Evolutionary conservation across 805 yeast species (phyloP).

Genomic region (Wickerhamomyces ciferrii): DNA sequence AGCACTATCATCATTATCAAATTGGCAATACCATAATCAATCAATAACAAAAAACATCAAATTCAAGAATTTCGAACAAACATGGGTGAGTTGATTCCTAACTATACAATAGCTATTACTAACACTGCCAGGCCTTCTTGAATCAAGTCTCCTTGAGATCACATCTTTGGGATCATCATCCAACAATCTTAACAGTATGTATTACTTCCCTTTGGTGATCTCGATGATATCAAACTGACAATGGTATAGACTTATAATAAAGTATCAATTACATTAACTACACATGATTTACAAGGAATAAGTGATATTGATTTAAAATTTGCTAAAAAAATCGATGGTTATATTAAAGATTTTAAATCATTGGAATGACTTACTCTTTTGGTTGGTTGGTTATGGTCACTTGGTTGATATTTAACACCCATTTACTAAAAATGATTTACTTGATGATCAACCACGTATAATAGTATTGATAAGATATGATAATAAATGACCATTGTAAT

Average conservation of each 20-base stretch:
- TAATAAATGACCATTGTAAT: no score
- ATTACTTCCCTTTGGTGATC: no score
- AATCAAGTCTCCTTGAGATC: slow-evolving; percentile 52
- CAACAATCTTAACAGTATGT: slow-evolving; percentile 47
- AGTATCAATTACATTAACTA: slow-evolving; percentile 49
- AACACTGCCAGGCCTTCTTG: slow-evolving; percentile 31
- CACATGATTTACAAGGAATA: slow-evolving; percentile 56
- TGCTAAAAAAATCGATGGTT: slow-evolving; percentile 43
- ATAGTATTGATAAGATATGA: no score
- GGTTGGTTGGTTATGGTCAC: no score
- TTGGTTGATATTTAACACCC: no score
- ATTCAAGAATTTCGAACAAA: slow-evolving; percentile 49
- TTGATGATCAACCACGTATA: no score
- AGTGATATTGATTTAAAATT: slow-evolving; percentile 54
- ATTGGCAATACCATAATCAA: slow-evolving; percentile 19
- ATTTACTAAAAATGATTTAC: no score
- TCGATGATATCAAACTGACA: not conserved
- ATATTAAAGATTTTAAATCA: slow-evolving; percentile 12
- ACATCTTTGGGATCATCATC: slow-evolving; percentile 63
- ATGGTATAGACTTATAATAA: slow-evolving; percentile 42
- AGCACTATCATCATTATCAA: slow-evolving; percentile 2
- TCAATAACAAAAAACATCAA: slow-evolving; percentile 30
- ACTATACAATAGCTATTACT: not conserved
- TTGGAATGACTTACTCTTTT: not conserved
- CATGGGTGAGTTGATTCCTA: slow-evolving; percentile 42